Evolutionary conservation across 345 rosid species (phyloP), one percentile per base, ranked within the genome.

Genomic region (Eucalyptus camaldulensis): DNA sequence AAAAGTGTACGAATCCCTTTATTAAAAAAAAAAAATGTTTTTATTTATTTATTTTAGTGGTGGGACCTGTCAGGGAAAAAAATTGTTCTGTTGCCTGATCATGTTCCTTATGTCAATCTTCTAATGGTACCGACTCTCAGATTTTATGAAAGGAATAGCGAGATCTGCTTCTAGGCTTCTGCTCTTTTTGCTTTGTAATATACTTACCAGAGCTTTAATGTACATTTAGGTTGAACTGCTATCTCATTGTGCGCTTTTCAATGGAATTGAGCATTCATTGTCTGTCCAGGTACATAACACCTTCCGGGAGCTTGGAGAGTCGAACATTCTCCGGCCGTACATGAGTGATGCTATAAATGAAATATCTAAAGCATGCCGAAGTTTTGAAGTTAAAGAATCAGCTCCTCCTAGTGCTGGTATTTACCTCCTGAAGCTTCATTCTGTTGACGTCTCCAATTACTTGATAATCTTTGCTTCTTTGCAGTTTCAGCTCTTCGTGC

Each of bases 341-440:
- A 96, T 97, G 99, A 95, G 96, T 90, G 96, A 96, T 92, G 95
- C 97, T 90, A 94, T 95, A 88, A 93, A 92, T 87, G 98, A 97
- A 93, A 91, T 98, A 93, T 95, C 98, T 89, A 96, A 93, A 94
- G 99, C 99, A 89, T 94, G 97, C 92, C 94, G 93, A 92, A 96
- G 96, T 92, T 96, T 98, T 94, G 98, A 98, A 93, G 94, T 93
- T 72, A 97, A 98, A 93, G 99, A 98, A 89, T 95, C 96, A 80
- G 96, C 98, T 69, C 99, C 99, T 90, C 93, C 96, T 60, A 89
- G 91, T 92, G 96, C 98, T 90, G 98, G 99, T 97, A 91, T 80
- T 89, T 90, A 49, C 25, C 25, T 86, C 50, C 31, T 87, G 89
- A 89, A 88, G 85, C 89, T 88, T 62, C 80, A 87, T 51, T 89